Conservation (phyloP, 2,329 filamentous ascomycete genomes). For the Stenocarpella maydis region DNA sequence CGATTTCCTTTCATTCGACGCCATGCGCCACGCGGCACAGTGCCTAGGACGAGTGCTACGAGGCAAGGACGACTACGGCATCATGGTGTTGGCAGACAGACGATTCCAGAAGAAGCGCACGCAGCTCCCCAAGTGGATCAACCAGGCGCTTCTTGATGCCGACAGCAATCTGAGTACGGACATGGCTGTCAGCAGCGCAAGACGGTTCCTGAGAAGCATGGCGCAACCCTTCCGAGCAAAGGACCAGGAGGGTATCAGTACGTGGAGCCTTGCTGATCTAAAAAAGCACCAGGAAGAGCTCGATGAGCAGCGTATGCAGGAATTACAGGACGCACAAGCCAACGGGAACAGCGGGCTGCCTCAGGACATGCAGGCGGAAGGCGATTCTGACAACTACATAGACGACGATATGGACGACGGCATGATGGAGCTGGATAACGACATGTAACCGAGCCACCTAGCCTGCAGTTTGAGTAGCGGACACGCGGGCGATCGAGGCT, state of each 20-base stretch:
- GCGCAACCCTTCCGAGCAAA: conserved; percentile 84
- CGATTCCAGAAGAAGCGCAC: conserved; percentile 90
- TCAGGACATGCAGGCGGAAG: conserved; percentile 22
- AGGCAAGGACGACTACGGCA: conserved; percentile 98
- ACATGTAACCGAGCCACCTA: neutral
- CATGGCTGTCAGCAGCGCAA: conserved; percentile 89
- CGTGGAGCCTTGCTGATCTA: conserved; percentile 85
- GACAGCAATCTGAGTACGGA: conserved; percentile 94
- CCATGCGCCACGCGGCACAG: conserved; percentile 98
- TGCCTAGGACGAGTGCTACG: conserved; percentile 93
- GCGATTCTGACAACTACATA: conserved; percentile 54
- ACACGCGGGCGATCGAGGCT: neutral
- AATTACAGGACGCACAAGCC: conserved; percentile 57
- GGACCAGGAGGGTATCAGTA: conserved; percentile 91
- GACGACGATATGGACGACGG: conserved; percentile 61
- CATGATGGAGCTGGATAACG: conserved; percentile 57
- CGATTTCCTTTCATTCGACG: conserved; percentile 97
- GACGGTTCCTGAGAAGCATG: conserved; percentile 90
- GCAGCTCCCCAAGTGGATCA: conserved; percentile 97
- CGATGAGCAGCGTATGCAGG: conserved; percentile 72
- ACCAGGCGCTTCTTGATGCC: conserved; percentile 82
- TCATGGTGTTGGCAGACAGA: conserved; percentile 97
- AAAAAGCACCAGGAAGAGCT: conserved; percentile 79
- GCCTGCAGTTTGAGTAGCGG: neutral
- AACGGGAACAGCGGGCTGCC: conserved; percentile 9